Conservation (phyloP, 805 yeast species). For the Maudiozyma saulgeensis region DNA sequence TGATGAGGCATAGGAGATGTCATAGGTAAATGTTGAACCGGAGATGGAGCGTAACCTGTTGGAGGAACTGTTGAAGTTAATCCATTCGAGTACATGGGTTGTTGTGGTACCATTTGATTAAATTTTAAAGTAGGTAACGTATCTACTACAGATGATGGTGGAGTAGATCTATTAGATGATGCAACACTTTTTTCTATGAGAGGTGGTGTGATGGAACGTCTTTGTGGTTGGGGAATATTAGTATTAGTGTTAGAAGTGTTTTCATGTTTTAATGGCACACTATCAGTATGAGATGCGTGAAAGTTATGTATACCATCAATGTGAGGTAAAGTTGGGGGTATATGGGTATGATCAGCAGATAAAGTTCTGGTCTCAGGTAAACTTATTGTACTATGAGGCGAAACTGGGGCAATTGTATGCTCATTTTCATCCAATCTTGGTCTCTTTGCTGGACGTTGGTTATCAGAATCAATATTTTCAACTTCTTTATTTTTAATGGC, state of each 20-base stretch:
- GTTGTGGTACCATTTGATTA: background rate
- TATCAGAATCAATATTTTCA: background rate
- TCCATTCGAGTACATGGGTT: background rate
- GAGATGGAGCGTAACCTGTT: background rate
- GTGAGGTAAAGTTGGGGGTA: background rate
- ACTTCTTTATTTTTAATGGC: background rate
- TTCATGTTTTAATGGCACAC: background rate
- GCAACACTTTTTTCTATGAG: background rate
- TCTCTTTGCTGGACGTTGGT: background rate
- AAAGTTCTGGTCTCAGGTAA: background rate
- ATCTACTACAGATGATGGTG: background rate
- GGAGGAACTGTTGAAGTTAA: background rate
- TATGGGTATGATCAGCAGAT: background rate
- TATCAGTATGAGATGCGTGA: background rate
- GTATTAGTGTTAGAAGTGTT: background rate
- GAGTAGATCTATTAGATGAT: background rate
- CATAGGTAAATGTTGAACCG: background rate
- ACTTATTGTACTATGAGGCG: background rate
- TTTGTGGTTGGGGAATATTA: background rate
- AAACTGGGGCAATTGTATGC: background rate
- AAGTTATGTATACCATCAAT: background rate
- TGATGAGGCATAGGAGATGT: background rate
- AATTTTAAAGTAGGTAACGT: background rate
- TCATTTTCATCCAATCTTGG: background rate
- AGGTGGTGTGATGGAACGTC: background rate